These are phyloP conservation scores for Tulasnella sp. DNA, from an alignment of 768 basidiomycete species.

Conservation along the genomic window DNA sequence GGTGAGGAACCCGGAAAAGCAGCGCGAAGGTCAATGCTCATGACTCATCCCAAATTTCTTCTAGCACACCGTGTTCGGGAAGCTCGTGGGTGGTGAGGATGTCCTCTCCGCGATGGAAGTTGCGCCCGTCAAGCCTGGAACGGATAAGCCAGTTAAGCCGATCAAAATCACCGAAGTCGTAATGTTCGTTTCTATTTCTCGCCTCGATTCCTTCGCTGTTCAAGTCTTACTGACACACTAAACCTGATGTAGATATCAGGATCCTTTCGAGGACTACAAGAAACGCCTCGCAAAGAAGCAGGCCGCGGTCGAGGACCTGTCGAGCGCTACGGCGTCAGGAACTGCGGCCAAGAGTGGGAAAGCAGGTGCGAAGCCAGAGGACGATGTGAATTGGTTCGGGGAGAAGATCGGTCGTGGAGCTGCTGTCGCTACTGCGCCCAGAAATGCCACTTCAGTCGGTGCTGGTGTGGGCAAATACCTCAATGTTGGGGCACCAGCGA, in stretches of 20 bases:
- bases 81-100: slow-evolving; percentile 91
- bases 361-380: slow-evolving; percentile 39
- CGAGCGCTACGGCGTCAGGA: neutral
- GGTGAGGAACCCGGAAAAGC: neutral
- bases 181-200: slow-evolving; percentile 47
- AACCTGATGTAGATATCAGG: slow-evolving; percentile 54
- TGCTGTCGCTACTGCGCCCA: slow-evolving; percentile 25
- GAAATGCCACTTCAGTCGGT: slow-evolving; percentile 23
- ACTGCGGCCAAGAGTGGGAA: slow-evolving; percentile 23
- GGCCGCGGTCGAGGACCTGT: slow-evolving; percentile 30
- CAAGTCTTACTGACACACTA: too few species aligned
- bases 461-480: slow-evolving; percentile 76
- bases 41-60: neutral
- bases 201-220: neutral
- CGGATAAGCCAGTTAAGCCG: slow-evolving; percentile 76
- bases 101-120: slow-evolving; percentile 77
- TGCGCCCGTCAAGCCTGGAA: slow-evolving; percentile 68
- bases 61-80: slow-evolving; percentile 86
- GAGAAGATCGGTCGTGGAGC: slow-evolving; percentile 57
- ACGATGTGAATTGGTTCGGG: slow-evolving; percentile 80
- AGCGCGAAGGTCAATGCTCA: too few species aligned
- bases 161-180: slow-evolving; percentile 77
- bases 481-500: slow-evolving; percentile 22
- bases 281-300: slow-evolving; percentile 69
- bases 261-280: slow-evolving; percentile 93